These are phyloP conservation scores for Pseudogymnoascus sp. DNA, from an alignment of 2,329 filamentous ascomycete genomes.

Conservation along the genomic window DNA sequence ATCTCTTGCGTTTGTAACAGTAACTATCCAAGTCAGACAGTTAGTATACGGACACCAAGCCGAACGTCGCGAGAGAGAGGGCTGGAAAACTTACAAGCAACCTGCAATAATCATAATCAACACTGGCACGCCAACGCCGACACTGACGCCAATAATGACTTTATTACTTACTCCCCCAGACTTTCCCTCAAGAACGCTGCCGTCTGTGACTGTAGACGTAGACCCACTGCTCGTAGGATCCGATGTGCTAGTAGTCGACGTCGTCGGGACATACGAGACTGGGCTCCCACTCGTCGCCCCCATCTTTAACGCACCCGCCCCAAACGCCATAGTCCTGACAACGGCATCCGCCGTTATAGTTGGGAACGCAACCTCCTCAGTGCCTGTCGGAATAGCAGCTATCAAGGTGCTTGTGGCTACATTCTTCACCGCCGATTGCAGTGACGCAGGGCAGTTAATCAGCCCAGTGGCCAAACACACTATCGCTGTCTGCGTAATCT, in stretches of 20 bases:
- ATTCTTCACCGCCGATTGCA: conserved; percentile 37
- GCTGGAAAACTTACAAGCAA: conserved; percentile 14
- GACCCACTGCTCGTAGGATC: background rate
- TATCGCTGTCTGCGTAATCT: conserved; percentile 36
- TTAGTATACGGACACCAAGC: background rate
- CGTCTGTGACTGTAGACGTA: background rate
- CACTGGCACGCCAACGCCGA: conserved; percentile 38
- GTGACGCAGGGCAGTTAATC: conserved; percentile 42
- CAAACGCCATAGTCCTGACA: conserved; percentile 34
- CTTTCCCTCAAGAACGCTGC: conserved; percentile 19
- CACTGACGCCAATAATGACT: conserved; percentile 40
- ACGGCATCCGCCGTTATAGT: conserved; percentile 27
- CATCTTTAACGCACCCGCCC: conserved; percentile 31
- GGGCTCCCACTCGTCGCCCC: conserved; percentile 37
- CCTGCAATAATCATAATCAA: conserved; percentile 26
- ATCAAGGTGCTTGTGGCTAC: conserved; percentile 33
- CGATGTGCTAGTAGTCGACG: conserved; percentile 17
- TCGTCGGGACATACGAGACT: conserved; percentile 34
- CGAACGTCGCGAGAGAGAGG: background rate
- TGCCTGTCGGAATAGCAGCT: conserved; percentile 34
- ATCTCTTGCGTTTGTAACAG: background rate
- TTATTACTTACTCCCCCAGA: conserved; percentile 34
- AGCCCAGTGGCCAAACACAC: conserved; percentile 36
- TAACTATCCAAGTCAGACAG: background rate
- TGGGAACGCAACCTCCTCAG: conserved; percentile 34